Evolutionary conservation across 2,329 filamentous ascomycete genomes (phyloP), one percentile per base, ranked within the genome.

Genomic region (Geosmithia morbida): DNA sequence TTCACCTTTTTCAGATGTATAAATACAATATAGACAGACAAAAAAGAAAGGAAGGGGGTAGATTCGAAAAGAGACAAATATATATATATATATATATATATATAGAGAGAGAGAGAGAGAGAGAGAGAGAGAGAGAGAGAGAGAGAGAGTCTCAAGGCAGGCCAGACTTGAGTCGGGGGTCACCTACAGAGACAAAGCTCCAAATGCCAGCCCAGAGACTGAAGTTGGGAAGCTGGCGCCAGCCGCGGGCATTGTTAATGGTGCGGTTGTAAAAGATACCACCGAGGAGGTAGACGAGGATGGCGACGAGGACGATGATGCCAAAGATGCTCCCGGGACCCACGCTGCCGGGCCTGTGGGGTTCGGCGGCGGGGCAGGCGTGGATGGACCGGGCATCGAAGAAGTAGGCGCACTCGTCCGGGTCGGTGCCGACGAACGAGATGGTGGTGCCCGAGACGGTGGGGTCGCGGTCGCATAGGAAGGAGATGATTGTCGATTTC

Each of bases 231-330:
- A 96, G 69, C 64, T 98, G 92, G 55, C 86, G 79, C 92, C 90
- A 97, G 44, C 92, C 92, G 51, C 92, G 77, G 56, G 94, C 88
- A 62, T 98, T 87, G 66, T 89, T 83, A 49, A 98, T 89, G 30
- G 87, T 94, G 50, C 92, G 80, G 65, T 96, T 90, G 70, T 97
- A 98, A 52, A 95, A 88, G 56, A 94, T 85, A 58, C 92, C 92
- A 55, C 92, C 92, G 39, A 94, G 75, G 48, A 95, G 70, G 65
- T 98, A 98, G 19, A 92, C 92, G 10, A 90, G 67, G 39, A 96
- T 74, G 10, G 89, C 85, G 50, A 80, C 75, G 50, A 73, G 69
- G 54, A 79, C 76, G 61, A 98, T 97, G 53, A 97, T 83, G 51
- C 85, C 85, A 60, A 98, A 98, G 13, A 98, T 64, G 69, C 87